These are phyloP conservation scores for Aspergillus cejpii DNA, from an alignment of 2,329 filamentous ascomycete genomes.

Conservation along the genomic window DNA sequence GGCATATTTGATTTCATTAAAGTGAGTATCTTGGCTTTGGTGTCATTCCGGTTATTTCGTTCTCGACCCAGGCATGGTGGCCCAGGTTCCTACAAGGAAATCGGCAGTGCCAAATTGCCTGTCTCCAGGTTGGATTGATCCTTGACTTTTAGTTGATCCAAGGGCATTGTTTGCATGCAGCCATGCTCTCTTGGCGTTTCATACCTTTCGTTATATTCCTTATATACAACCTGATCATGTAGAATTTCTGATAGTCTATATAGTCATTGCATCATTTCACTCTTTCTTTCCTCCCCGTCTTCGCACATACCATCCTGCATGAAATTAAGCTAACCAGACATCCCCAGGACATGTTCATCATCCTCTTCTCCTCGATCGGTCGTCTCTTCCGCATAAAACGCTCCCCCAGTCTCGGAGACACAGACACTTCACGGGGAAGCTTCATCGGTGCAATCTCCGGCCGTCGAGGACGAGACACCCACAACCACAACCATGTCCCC, in stretches of 20 bases:
- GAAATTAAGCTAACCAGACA: not conserved
- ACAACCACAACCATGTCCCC: not conserved
- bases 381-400: constrained; percentile 34
- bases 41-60: constrained; percentile 28
- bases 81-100: constrained; percentile 19
- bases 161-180: constrained; percentile 9
- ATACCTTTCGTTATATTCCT: no score
- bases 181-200: constrained; percentile 4
- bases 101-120: constrained; percentile 22
- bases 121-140: constrained; percentile 35
- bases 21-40: constrained; percentile 53
- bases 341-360: constrained; percentile 43
- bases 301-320: not conserved
- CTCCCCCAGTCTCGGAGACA: constrained; percentile 32
- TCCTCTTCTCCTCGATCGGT: constrained; percentile 42
- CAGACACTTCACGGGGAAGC: constrained; percentile 24
- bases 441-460: constrained; percentile 35
- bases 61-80: constrained; percentile 22
- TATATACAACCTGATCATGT: no score
- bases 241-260: constrained; percentile 3
- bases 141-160: constrained; percentile 22
- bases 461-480: constrained; percentile 14
- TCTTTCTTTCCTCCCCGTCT: not conserved
- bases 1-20: constrained; percentile 76
- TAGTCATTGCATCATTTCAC: constrained; percentile 2